Base-by-base conservation (phyloP, 164 flowering plant genomes). In the Stephania cephalantha region DNA sequence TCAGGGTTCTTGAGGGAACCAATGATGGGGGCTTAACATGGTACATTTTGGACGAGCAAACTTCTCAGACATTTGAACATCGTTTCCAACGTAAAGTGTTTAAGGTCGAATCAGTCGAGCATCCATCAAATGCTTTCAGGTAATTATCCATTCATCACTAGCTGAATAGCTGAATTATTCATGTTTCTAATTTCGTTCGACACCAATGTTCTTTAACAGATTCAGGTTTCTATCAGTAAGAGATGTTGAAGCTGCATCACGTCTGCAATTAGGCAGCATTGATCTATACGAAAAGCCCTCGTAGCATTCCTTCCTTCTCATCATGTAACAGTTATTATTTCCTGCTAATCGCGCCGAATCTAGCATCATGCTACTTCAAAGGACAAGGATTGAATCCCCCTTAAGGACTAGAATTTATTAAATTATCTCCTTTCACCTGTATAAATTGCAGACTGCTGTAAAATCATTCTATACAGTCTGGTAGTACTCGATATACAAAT, bases 1-100 rank as follows among this genome's bases (percentile, higher is more conserved):
- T 63, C 80, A 93, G 99, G 99, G 80, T 93, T 75, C 72, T 95
- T 7, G 98, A 95, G 77, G 97, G 99, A 83, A 95, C 97, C 65
- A 75, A 77, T 69, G 94, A 95, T 79, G 94, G 88, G 46, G 99
- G 98, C 69, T 80, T 85, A 18, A 91, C 78, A 75, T 95, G 99
- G 99, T 80, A 76, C 75, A 48, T 86, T 71, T 75, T 95, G 82
- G 99, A 95, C 77, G 66, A 83, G 74, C 97, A 87, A 80, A 86
- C 83, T 68, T 83, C 87, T 20, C 93, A 92, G 80, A 75, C 73
- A 63, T 95, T 95, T 83, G 88, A 87, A 58, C 79, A 79, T 22
- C 97, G 98, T 65, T 93, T 91, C 79, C 86, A 89, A 77, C 90
- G 93, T 42, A 89, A 76, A 81, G 74, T 90, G 75, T 95, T 71